Conservation (phyloP, 2,329 filamentous ascomycete species). For the Pseudogymnoascus sp. region DNA sequence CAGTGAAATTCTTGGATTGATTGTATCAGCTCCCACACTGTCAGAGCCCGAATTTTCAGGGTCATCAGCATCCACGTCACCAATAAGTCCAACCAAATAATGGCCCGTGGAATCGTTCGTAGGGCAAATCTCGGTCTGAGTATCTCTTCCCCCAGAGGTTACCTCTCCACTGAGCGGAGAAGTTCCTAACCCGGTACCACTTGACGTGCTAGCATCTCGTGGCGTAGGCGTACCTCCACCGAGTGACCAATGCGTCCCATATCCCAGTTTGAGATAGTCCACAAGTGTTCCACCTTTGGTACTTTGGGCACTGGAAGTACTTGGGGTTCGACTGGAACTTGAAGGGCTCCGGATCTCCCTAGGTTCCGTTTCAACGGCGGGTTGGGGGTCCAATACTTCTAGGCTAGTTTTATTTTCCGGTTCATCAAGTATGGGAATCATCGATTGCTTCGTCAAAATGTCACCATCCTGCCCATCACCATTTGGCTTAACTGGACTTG, state of each 20-base stretch:
- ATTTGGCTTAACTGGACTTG: neutral
- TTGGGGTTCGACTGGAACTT: slow-evolving; percentile 7
- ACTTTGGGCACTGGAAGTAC: slow-evolving; percentile 9
- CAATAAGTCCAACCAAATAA: slow-evolving; percentile 62
- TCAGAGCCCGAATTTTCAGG: slow-evolving; percentile 9
- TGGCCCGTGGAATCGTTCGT: slow-evolving; percentile 32
- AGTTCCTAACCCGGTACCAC: neutral
- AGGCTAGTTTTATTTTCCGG: neutral
- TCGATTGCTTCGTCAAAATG: neutral
- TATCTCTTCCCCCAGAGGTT: neutral
- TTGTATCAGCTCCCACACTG: slow-evolving; percentile 5
- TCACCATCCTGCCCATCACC: neutral
- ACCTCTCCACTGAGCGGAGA: neutral
- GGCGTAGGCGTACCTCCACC: slow-evolving; percentile 22
- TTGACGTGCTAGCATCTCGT: slow-evolving; percentile 3
- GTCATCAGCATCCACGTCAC: slow-evolving; percentile 46
- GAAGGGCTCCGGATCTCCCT: slow-evolving; percentile 9
- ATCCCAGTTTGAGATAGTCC: slow-evolving; percentile 58
- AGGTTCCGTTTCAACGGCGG: neutral
- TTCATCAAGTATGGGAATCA: neutral
- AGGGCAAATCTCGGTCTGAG: neutral
- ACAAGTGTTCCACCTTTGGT: slow-evolving; percentile 37
- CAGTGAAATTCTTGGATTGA: slow-evolving; percentile 50
- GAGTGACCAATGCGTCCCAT: slow-evolving; percentile 58
- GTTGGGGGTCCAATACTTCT: neutral